These are phyloP conservation scores for Pseudozyma tsukubaensis DNA, from an alignment of 1,284 basidiomycete genomes.

Conservation along the genomic window DNA sequence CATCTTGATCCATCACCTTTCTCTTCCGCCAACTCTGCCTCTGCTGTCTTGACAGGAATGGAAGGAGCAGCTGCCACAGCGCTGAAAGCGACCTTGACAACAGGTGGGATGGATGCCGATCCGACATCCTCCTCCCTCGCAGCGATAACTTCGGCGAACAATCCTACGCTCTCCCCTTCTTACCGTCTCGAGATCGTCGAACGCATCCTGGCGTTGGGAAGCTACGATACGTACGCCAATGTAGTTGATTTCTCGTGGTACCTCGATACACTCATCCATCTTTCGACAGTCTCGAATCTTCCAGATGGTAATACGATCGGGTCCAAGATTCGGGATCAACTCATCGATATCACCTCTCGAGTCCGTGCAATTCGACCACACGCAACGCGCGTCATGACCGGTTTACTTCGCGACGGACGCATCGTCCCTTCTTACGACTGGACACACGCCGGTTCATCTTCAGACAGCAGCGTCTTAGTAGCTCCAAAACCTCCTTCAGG, in stretches of 20 bases:
- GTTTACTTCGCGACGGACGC: slow-evolving; percentile 76
- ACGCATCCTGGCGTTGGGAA: slow-evolving; percentile 83
- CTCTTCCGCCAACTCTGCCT: slow-evolving; percentile 42
- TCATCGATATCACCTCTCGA: slow-evolving; percentile 87
- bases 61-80: slow-evolving; percentile 70
- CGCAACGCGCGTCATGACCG: slow-evolving; percentile 83
- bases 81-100: slow-evolving; percentile 70
- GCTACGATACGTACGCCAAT: slow-evolving; percentile 84
- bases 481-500: slow-evolving; percentile 71
- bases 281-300: slow-evolving; percentile 78
- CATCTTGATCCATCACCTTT: slow-evolving; percentile 77
- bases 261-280: slow-evolving; percentile 77
- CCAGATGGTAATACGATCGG: slow-evolving; percentile 77
- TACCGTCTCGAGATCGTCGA: slow-evolving; percentile 86
- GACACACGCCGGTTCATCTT: not conserved
- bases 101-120: slow-evolving; percentile 51
- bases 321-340: slow-evolving; percentile 78
- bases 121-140: slow-evolving; percentile 33
- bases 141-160: slow-evolving; percentile 53
- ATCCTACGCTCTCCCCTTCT: slow-evolving; percentile 74
- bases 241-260: slow-evolving; percentile 97
- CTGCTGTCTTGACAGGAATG: slow-evolving; percentile 16
- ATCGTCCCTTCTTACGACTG: slow-evolving; percentile 25
- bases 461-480: not conserved
- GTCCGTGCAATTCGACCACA: slow-evolving; percentile 81